phyloP scores from a whole-genome alignment of 1,284 basidiomycete species.

The Trametes hirsuta region DNA sequence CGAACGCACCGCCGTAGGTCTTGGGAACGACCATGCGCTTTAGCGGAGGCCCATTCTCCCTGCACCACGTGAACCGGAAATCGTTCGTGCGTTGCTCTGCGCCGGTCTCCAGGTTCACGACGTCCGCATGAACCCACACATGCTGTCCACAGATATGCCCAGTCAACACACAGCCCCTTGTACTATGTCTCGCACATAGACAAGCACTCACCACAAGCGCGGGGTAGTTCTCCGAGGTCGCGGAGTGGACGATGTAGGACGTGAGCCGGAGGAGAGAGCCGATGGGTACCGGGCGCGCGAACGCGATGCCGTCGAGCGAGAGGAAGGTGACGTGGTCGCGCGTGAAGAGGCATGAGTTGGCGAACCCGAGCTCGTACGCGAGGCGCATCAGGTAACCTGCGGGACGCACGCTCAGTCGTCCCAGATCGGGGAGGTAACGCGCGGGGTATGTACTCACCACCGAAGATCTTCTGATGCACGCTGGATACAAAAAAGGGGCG shows the following conservation, averaged over 20 bases:
- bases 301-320: slow-evolving; percentile 79
- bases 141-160: slow-evolving; percentile 44
- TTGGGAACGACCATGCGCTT: slow-evolving; percentile 67
- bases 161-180: not conserved
- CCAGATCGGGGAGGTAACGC: not conserved
- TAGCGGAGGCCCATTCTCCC: slow-evolving; percentile 44
- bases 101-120: slow-evolving; percentile 76
- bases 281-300: slow-evolving; percentile 81
- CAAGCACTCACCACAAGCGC: slow-evolving; percentile 52
- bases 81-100: slow-evolving; percentile 70
- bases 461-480: slow-evolving; percentile 83
- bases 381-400: slow-evolving; percentile 63
- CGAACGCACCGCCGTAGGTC: slow-evolving; percentile 63
- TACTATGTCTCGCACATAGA: not conserved
- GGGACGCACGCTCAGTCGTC: not conserved
- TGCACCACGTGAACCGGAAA: slow-evolving; percentile 71
- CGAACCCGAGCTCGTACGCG: slow-evolving; percentile 79
- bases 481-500: slow-evolving; percentile 36
- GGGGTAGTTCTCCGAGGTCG: slow-evolving; percentile 45
- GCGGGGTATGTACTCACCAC: slow-evolving; percentile 43
- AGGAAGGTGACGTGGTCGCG: slow-evolving; percentile 71
- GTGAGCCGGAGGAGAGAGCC: slow-evolving; percentile 78
- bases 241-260: slow-evolving; percentile 66
- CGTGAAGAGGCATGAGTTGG: slow-evolving; percentile 74
- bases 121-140: slow-evolving; percentile 75